Conservation (phyloP, 768 basidiomycete species). For the Lentinula detonsa region DNA sequence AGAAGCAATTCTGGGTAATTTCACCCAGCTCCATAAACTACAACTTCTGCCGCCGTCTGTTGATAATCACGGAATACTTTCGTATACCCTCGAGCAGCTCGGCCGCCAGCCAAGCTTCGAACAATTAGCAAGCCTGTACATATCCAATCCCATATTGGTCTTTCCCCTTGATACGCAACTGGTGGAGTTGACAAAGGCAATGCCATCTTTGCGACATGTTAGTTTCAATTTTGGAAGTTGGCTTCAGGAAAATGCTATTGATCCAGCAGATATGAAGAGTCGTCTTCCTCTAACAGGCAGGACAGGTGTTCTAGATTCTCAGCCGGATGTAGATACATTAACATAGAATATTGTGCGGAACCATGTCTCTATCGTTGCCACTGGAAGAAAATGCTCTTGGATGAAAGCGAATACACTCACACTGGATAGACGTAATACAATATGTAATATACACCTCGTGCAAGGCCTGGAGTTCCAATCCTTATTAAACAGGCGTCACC, state of each 20-base stretch:
- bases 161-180: neutral
- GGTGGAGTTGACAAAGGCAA: neutral
- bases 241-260: neutral
- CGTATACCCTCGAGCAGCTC: neutral
- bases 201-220: neutral
- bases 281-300: neutral
- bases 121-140: neutral
- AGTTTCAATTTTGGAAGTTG: neutral
- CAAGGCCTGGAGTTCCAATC: no score
- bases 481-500: neutral
- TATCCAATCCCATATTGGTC: neutral
- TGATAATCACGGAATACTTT: neutral
- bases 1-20: neutral
- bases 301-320: neutral
- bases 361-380: no score
- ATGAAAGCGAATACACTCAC: no score
- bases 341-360: no score
- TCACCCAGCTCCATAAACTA: neutral
- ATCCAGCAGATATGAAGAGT: neutral
- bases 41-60: neutral
- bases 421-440: no score
- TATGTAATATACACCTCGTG: no score
- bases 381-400: no score
- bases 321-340: neutral
- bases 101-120: neutral